Base-by-base conservation (phyloP, 106 monocot genomes). In the Dendrobium chrysotoxum region DNA sequence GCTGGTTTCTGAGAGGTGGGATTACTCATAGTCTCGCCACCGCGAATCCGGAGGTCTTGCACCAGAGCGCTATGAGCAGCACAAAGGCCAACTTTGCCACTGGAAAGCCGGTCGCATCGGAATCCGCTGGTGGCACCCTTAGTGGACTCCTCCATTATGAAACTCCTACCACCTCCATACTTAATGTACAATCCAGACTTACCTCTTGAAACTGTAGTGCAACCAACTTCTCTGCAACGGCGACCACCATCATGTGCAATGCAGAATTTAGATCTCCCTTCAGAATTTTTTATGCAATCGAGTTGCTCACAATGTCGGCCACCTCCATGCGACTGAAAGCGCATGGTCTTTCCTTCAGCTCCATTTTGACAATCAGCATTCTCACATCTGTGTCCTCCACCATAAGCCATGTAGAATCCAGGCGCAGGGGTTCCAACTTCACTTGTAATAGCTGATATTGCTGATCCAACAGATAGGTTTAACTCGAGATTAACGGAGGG, bases 121-220 rank as follows among this genome's bases (percentile, higher is more conserved):
- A n/a, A 88, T 39, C 79, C 58, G 35, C 85, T 83, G 73, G 86
- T 88, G 1, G 88, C 90, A 40, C 85, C 85, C 46, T 77, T 83
- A 1, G 83, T 83, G 67, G 88, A 90, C 23, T 84, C 80, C n/a
- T 86, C 86, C 77, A 12, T 81, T 28, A 65, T 78, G 70, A 88
- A 90, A 42, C 90, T 80, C 66, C 85, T 88, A 25, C 90, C 90
- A 40, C 90, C 88, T 3, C 90, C 90, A 73, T 90, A 88, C 65
- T 83, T 83, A 41, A 90, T 90, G 81, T 88, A 90, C 35, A 90
- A 79, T 7, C 90, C 90, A 54, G 88, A 88, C 80, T 84, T 90
- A 3, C 86, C 90, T 9, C 90, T 83, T 17, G 90, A 83, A 77
- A 88, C 88, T 31, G 81, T 74, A 31, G 76, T 65, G 80, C 90